Base-by-base conservation (phyloP, 805 yeast genomes). In the Wickerhamomyces rabaulensis region DNA sequence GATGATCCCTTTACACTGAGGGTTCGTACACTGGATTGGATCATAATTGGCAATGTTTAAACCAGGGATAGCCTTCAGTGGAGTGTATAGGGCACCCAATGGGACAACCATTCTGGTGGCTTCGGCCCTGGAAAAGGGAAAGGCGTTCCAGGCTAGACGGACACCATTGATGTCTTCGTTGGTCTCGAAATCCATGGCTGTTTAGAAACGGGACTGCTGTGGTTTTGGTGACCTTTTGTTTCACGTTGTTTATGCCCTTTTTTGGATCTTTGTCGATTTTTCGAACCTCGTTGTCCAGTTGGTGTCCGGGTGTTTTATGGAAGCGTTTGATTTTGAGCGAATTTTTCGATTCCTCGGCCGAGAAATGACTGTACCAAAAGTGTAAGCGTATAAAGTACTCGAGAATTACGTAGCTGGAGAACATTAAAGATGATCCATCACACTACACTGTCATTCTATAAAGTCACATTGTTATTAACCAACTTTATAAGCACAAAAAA, bases 91-190 rank as follows among this genome's bases (percentile, higher is more conserved):
- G 46, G 96, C 84, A 38, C 97, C 96, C 33, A 94, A 83, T 12
- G 99, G 99, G 27, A 94, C 91, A 17, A 92, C 95, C 60, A 90
- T 85, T 56, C 94, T 85, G 58, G 84, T 83, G 17, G 96, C 94
- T 66, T 94, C 98, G 38, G 81, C 79, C 56, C 90, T 81, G 35
- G 96, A 84, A 38, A 87, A 81, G 25, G 99, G 99, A 59, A 92
- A 83, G 38, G 87, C 84, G 60, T 82, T 84, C 90, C 94, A 87
- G 7, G 91, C 74, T 61, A 82, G 74, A 56, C 94, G 76, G 37
- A 84, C 77, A 41, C 94, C 94, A 54, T 85, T 84, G 44, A 66
- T 61, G 61, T 87, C 94, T 61, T 87, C 95, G 54, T 74, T 65
- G 9, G 70, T 73, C 70, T 83, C 86, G 67, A 70, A 72, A 53